Base-by-base conservation (phyloP, 441 rosid genomes). In the Capsella rubella region DNA sequence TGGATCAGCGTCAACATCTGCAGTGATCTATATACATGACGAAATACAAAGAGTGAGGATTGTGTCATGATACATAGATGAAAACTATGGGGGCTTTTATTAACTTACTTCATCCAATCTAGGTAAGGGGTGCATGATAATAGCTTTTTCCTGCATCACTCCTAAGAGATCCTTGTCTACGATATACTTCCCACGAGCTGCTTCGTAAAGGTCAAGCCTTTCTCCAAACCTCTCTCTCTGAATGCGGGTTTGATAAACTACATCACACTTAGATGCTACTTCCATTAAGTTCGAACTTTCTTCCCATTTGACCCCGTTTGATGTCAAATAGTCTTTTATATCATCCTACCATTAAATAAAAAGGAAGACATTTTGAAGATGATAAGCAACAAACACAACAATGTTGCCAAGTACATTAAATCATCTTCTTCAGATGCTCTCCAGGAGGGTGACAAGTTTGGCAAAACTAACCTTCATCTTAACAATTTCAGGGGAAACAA, bases 61-160 rank as follows among this genome's bases (percentile, higher is more conserved):
- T 15, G 21, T 73, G 47, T 49, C 0, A 0, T 0, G 4, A 5
- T 69, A 40, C 50, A 21, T 37, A 50, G 18, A 52, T 9, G 42
- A 6, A 59, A 25, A 49, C 25, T 28, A 39, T 31, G 37, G 9
- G 4, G 11, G 21, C 25, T 16, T 46, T 25, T 25, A 0, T 2
- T 14, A 16, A 61, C 78, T 83, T 58, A 89, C 98, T 92, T 96
- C 97, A 53, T 96, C 98, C 13, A 96, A 91, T 83, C 98, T 87
- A 0, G 98, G 98, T 58, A 96, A 89, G 75, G 97, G 97, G 77
- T 96, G 98, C 99, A 93, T 87, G 71, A 96, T 88, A 52, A 96
- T 91, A 14, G 97, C 97, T 61, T 87, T 92, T 72, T 84, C 81
- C 86, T 88, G 95, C 99, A 93, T 91, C 53, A 80, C 97, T 34